Evolutionary conservation across 805 yeast genomes (phyloP).

Genomic region (Metschnikowia koreensis): DNA sequence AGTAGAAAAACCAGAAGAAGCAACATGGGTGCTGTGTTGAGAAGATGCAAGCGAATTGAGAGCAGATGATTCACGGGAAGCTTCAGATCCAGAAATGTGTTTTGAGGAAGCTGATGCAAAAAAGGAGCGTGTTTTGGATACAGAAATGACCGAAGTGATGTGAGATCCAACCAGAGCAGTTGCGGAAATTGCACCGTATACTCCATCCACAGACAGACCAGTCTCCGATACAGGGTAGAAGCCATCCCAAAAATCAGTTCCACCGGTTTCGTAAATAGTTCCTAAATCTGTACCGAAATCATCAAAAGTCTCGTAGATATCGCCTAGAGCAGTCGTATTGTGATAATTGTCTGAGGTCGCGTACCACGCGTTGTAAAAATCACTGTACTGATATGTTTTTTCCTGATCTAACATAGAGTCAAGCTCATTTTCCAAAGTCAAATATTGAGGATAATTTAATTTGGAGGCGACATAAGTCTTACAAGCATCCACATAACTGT

Average conservation of each 20-base stretch:
- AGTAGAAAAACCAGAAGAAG: neutral
- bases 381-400: conserved; percentile 1
- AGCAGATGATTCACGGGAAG: neutral
- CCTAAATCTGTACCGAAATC: neutral
- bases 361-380: neutral
- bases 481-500: conserved; percentile 3
- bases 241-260: neutral
- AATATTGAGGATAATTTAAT: neutral
- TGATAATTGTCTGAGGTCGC: neutral
- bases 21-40: neutral
- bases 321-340: too few relatives aligned
- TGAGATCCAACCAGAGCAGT: neutral
- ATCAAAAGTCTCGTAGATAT: neutral
- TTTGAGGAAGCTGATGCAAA: neutral
- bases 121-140: neutral
- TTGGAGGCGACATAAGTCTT: neutral
- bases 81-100: neutral
- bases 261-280: neutral
- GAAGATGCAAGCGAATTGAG: too few relatives aligned
- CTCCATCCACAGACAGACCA: neutral
- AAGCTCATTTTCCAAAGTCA: neutral
- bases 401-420: neutral
- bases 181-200: too few relatives aligned
- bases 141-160: neutral
- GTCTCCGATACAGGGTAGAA: neutral